Conservation (phyloP, 106 monocot species). For the Hemerocallis citrina region DNA sequence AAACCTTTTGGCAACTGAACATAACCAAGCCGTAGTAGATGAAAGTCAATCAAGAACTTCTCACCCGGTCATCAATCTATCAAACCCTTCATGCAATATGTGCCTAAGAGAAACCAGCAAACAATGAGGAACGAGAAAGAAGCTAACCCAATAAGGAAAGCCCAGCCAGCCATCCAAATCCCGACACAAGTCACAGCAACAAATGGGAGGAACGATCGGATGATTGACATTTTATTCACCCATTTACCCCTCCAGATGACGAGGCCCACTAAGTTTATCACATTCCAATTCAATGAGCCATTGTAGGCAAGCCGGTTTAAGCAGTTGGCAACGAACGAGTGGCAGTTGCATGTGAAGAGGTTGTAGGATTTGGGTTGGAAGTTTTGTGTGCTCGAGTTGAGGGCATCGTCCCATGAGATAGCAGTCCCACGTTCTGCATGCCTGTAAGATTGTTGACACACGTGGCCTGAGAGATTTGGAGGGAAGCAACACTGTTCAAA, state of each 20-base stretch:
- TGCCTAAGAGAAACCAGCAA: constrained; percentile 46
- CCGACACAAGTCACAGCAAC: constrained; percentile 32
- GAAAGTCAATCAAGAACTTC: background rate
- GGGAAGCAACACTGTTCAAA: constrained; percentile 43
- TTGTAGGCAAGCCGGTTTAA: constrained; percentile 54
- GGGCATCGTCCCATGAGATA: constrained; percentile 71
- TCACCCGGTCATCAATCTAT: too few species aligned
- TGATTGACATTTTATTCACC: constrained; percentile 45
- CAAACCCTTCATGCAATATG: constrained; percentile 44
- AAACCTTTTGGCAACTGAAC: too few species aligned
- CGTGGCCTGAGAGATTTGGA: constrained; percentile 39
- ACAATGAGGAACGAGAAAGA: constrained; percentile 56
- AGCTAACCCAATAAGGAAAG: constrained; percentile 55
- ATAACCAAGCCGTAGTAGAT: too few species aligned
- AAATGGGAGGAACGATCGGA: constrained; percentile 66
- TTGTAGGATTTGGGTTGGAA: constrained; percentile 80
- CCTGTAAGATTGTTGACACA: constrained; percentile 38
- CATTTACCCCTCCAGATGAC: constrained; percentile 48
- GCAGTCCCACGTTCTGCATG: constrained; percentile 50
- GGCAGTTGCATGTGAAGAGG: constrained; percentile 75
- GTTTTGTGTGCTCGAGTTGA: constrained; percentile 30
- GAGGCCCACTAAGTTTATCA: constrained; percentile 36
- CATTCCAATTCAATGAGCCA: constrained; percentile 43
- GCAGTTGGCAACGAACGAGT: constrained; percentile 77
- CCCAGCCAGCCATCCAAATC: constrained; percentile 51